Evolutionary conservation across 139 green algal genomes (phyloP).

Genomic region (Picochlorum sp.): DNA sequence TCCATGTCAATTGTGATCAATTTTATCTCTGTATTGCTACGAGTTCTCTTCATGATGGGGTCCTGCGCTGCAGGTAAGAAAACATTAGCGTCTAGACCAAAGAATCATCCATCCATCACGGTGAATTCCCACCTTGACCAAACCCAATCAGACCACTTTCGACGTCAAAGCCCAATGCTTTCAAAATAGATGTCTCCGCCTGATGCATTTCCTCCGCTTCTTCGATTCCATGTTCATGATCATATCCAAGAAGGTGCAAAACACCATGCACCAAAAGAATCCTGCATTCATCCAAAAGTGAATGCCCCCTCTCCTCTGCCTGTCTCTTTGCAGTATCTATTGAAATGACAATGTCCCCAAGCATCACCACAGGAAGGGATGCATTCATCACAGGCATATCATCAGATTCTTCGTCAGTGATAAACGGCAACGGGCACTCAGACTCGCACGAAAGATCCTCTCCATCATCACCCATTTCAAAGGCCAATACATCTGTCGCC

Average conservation of each 20-base stretch:
- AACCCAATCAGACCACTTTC: slow-evolving; percentile 60
- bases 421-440: not conserved
- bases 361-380: slow-evolving; percentile 41
- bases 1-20: slow-evolving; percentile 76
- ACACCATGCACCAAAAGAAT: slow-evolving; percentile 91
- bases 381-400: not conserved
- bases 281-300: slow-evolving; percentile 62
- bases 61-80: not conserved
- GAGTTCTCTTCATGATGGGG: not conserved
- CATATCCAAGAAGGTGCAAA: slow-evolving; percentile 83
- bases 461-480: slow-evolving; percentile 51
- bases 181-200: slow-evolving; percentile 56
- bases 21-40: slow-evolving; percentile 13
- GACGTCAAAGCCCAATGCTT: slow-evolving; percentile 53
- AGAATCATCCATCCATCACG: not conserved
- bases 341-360: slow-evolving; percentile 90
- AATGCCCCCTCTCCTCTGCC: slow-evolving; percentile 64
- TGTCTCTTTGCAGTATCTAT: slow-evolving; percentile 84
- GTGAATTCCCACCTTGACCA: slow-evolving; percentile 5
- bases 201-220: slow-evolving; percentile 59
- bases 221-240: slow-evolving; percentile 73
- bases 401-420: not conserved
- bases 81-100: not conserved
- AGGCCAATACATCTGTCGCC: slow-evolving; percentile 92
- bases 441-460: not conserved